Base-by-base conservation (phyloP, 371 early-diverging fungal species). In the Thermomucor indicae-seudaticae region DNA sequence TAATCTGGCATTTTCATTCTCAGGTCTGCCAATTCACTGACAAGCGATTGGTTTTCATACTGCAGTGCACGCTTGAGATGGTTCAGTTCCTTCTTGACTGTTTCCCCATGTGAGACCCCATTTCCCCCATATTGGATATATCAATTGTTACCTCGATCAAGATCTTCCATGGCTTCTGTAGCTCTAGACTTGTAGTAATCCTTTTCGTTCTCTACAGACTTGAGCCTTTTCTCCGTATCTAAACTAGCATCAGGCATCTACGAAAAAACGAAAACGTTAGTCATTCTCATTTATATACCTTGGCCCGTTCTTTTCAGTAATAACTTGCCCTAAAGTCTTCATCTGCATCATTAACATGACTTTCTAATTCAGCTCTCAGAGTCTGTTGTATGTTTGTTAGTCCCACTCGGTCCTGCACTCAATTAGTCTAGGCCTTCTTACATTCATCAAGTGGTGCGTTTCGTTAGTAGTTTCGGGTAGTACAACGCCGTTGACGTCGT, bases 151-250 rank as follows among this genome's bases (percentile, higher is more conserved):
- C 62, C 62, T 49, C 58, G 47, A 31, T 68, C 75, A 5, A 75
- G 40, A 44, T 69, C 69, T 35, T 65, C 55, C 54, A 64, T 65
- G 11, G 71, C 67, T 48, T 69, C 69, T 40, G 46, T 62, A 14
- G 71, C 75, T 49, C 57, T 55, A 17, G 55, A 40, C 41, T 68
- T 71, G 48, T 75, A 75, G 44, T 69, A 71, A 24, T 71, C 65
- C 32, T 75, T 75, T 58, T 75, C 75, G 28, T 62, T 53, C 47
- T 65, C 62, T n/a, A 65, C 62, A 1, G 60, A 58, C 35, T 57
- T 62, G 24, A 70, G 29, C 24, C 60, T 53, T 41, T 65, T 57
- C 23, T 66, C 55, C 29, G 60, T 51, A 20, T 45, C 53, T 28
- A 51, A 16, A 12, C 27, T 25, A 7, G 27, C 25, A 10, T 54